Conservation (phyloP, 2,329 filamentous ascomycete genomes). For the Epichloe baconii region DNA sequence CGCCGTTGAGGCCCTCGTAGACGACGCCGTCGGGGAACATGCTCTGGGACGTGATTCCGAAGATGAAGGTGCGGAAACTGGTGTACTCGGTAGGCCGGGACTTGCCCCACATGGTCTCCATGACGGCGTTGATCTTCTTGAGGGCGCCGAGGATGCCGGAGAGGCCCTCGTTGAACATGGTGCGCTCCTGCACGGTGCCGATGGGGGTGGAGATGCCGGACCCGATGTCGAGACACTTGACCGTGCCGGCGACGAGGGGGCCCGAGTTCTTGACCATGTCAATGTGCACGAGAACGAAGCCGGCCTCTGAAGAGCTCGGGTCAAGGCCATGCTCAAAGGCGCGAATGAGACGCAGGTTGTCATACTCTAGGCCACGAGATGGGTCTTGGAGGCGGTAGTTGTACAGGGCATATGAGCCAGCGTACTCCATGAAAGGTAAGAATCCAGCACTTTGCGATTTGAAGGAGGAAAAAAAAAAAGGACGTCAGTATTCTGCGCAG, state of each 20-base stretch:
- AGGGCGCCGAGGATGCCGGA: conserved; percentile 43
- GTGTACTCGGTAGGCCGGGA: conserved; percentile 76
- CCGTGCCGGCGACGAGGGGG: conserved; percentile 58
- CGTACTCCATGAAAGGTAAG: conserved; percentile 86
- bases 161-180: conserved; percentile 51
- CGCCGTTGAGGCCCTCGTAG: conserved; percentile 69
- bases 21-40: conserved; percentile 92
- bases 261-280: conserved; percentile 89
- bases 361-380: conserved; percentile 41
- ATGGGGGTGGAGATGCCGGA: conserved; percentile 16
- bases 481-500: background rate
- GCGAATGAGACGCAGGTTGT: conserved; percentile 69
- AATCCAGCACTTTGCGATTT: conserved; percentile 46
- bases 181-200: conserved; percentile 26
- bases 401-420: conserved; percentile 54
- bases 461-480: background rate
- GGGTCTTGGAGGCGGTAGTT: conserved; percentile 52
- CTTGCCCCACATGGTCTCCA: conserved; percentile 88
- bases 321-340: conserved; percentile 87
- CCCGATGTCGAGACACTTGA: conserved; percentile 49
- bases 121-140: conserved; percentile 59
- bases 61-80: conserved; percentile 91
- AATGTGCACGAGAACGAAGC: conserved; percentile 90
- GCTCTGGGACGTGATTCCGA: conserved; percentile 81
- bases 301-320: conserved; percentile 76